phyloP scores from a whole-genome alignment of 495 filamentous ascomycete genomes.

The Podospora anserina region DNA sequence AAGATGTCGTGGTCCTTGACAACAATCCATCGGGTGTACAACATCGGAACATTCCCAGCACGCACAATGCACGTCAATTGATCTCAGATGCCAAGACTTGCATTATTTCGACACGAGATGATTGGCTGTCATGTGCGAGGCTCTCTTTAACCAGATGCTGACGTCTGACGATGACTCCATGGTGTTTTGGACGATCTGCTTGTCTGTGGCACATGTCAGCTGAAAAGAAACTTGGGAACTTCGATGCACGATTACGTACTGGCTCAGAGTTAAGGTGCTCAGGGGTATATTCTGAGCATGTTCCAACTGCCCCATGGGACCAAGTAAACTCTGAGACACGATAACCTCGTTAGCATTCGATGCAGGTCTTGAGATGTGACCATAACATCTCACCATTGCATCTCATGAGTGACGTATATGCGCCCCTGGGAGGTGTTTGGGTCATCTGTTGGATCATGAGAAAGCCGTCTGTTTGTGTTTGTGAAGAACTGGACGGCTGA shows the following conservation, averaged over 20 bases:
- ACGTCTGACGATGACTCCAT: background rate
- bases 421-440: conserved; percentile 1
- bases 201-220: background rate
- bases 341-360: background rate
- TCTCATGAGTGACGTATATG: conserved; percentile 22
- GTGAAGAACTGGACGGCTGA: background rate
- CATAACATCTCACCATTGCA: conserved; percentile 20
- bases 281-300: background rate
- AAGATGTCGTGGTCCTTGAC: too few species aligned
- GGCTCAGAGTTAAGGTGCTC: background rate
- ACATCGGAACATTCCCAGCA: background rate
- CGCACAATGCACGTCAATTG: background rate
- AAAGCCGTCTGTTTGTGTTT: background rate
- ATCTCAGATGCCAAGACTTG: background rate
- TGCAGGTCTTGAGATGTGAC: background rate
- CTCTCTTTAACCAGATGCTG: background rate
- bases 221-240: background rate
- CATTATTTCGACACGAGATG: background rate
- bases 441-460: conserved; percentile 11
- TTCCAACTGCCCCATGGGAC: background rate
- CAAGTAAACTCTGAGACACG: conserved; percentile 2
- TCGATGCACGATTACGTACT: background rate
- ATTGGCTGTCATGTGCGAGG: background rate
- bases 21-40: too few species aligned
- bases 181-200: background rate